These are phyloP conservation scores for Melanomma pulvis-pyrius DNA, from an alignment of 495 filamentous ascomycete species.

Conservation along the genomic window DNA sequence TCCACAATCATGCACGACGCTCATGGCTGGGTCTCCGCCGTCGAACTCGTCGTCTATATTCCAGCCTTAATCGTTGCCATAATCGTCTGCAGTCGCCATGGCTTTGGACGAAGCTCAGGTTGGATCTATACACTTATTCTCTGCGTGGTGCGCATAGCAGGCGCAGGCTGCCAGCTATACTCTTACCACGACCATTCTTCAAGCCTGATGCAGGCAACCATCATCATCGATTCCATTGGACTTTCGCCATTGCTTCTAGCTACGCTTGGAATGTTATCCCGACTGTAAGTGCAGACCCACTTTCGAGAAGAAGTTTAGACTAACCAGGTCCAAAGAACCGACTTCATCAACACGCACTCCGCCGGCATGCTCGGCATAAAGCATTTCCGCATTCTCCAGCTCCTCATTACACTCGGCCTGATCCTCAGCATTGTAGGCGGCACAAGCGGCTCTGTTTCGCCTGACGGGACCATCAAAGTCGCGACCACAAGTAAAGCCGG, in stretches of 20 bases:
- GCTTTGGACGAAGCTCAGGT: slow-evolving; percentile 33
- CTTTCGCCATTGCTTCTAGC: slow-evolving; percentile 39
- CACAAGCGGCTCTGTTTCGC: slow-evolving; percentile 13
- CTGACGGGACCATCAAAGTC: slow-evolving; percentile 7
- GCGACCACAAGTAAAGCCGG: slow-evolving; percentile 18
- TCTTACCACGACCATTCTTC: slow-evolving; percentile 12
- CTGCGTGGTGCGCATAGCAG: slow-evolving; percentile 33
- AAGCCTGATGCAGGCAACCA: slow-evolving; percentile 27
- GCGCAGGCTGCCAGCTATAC: slow-evolving; percentile 30
- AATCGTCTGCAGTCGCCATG: slow-evolving; percentile 34
- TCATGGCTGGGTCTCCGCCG: slow-evolving; percentile 19
- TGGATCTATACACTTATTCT: slow-evolving; percentile 41
- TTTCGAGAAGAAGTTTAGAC: not conserved
- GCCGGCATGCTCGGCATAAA: slow-evolving; percentile 5
- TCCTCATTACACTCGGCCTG: slow-evolving; percentile 33
- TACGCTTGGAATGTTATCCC: slow-evolving; percentile 31
- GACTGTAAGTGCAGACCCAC: slow-evolving; percentile 30
- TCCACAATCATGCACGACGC: too few species aligned
- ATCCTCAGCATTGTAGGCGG: slow-evolving; percentile 39
- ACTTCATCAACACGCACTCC: slow-evolving; percentile 17
- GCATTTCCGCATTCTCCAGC: slow-evolving; percentile 35
- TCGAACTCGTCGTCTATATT: slow-evolving; percentile 26
- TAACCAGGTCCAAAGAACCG: slow-evolving; percentile 8
- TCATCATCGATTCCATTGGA: slow-evolving; percentile 39
- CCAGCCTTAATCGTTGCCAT: slow-evolving; percentile 12